Conservation (phyloP, 2,329 filamentous ascomycete species). For the Neobulgaria alba region DNA sequence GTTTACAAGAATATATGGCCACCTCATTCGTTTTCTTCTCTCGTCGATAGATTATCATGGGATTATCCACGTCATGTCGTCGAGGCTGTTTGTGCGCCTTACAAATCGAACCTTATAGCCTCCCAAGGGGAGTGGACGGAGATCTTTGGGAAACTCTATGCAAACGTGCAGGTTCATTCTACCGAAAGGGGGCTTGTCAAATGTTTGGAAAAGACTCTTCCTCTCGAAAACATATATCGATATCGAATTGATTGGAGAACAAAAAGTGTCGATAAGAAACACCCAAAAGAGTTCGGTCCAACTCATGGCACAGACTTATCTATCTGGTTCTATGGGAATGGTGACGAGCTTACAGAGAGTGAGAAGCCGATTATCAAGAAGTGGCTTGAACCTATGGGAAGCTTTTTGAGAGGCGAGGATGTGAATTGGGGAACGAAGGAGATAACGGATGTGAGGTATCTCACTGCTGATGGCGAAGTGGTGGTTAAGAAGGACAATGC, state of each 20-base stretch:
- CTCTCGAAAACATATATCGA: slow-evolving; percentile 8
- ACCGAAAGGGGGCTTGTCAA: slow-evolving; percentile 12
- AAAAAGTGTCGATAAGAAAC: slow-evolving; percentile 9
- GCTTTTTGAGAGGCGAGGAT: slow-evolving; percentile 7
- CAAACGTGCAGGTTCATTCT: slow-evolving; percentile 15
- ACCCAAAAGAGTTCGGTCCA: slow-evolving; percentile 7
- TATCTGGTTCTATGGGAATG: slow-evolving; percentile 17
- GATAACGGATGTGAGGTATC: slow-evolving; percentile 6
- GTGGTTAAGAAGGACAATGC: slow-evolving; percentile 9
- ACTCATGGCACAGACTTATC: slow-evolving; percentile 13
- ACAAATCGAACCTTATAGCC: no score
- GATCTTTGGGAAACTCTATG: slow-evolving; percentile 13
- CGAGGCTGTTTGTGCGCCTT: slow-evolving; percentile 3
- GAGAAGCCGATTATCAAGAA: slow-evolving; percentile 9
- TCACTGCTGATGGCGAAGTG: slow-evolving; percentile 10
- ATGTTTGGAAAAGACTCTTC: slow-evolving; percentile 4
- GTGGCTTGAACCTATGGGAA: slow-evolving; percentile 12
- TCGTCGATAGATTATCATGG: slow-evolving; percentile 14
- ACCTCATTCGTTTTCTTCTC: slow-evolving; percentile 7
- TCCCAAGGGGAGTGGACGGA: slow-evolving; percentile 10
- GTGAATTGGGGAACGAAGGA: slow-evolving; percentile 9
- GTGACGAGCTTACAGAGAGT: slow-evolving; percentile 2
- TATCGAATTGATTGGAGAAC: slow-evolving; percentile 15
- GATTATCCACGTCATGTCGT: slow-evolving; percentile 14
- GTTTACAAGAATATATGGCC: slow-evolving; percentile 12